phyloP scores from a whole-genome alignment of 2,329 filamentous ascomycete species.

The Fusarium sororula region DNA sequence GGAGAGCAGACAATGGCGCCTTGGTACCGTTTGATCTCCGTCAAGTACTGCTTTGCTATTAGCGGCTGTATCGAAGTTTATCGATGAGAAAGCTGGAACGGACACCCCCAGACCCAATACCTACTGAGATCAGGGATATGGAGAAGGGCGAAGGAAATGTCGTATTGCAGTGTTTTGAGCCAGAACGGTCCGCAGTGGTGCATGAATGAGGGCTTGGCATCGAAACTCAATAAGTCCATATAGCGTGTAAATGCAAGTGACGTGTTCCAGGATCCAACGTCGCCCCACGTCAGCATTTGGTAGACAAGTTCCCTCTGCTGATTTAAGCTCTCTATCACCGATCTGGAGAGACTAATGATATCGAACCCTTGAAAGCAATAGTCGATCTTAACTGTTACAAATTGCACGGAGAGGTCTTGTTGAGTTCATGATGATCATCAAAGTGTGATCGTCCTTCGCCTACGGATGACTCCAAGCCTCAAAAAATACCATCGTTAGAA shows the following conservation, averaged over 20 bases:
- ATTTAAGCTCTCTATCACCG: too few species aligned
- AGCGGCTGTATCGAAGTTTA: neutral
- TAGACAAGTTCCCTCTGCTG: neutral
- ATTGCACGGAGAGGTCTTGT: accelerated
- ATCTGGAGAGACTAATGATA: neutral
- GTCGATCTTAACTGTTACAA: neutral
- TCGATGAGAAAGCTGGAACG: neutral
- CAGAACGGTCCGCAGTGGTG: too few species aligned
- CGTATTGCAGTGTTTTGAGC: neutral
- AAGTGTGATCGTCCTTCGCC: neutral
- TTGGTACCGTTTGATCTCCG: neutral
- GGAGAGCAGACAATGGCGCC: neutral
- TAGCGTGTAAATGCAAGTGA: neutral
- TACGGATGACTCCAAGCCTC: neutral
- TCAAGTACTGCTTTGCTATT: neutral
- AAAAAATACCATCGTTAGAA: accelerated
- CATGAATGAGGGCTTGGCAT: neutral
- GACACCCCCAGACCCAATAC: accelerated
- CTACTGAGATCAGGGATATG: neutral
- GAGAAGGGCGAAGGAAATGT: neutral
- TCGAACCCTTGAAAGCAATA: too few species aligned
- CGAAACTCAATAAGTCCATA: neutral
- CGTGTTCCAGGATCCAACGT: neutral
- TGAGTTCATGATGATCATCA: too few species aligned
- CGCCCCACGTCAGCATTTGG: neutral